Base-by-base conservation (phyloP, 75 land plant species). In the Cupressus sempervirens region DNA sequence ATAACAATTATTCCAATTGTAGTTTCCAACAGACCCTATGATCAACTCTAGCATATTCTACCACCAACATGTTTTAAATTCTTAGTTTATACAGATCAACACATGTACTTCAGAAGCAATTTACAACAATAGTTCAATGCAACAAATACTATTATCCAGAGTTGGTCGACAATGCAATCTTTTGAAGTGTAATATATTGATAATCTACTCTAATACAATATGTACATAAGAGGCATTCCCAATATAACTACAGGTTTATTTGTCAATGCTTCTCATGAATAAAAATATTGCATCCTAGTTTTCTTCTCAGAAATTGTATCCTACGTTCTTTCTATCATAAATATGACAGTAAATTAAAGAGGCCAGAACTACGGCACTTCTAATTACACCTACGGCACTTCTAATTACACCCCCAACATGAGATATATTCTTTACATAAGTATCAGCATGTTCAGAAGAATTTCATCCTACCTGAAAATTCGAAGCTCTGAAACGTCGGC, bases 401-500 rank as follows among this genome's bases (percentile, higher is more conserved):
- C 10, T 79, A 45, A 79, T 45, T 11, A n/a, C 23, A 3, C 4
- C 41, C 38, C 77, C 41, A 35, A 75, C 36, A 29, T 30, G 7
- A 73, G 12, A 73, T 73, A 34, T 73, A 14, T 73, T 13, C 36
- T 76, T 75, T 26, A 36, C 1, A 36, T 6, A 36, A 35, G 5
- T 36, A 62, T 62, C 7, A 38, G 30, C 46, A n/a, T 43, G 48
- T 79, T 23, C 81, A 79, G 32, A 11, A 4, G 20, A n/a, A 30
- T 72, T 90, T 89, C 85, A 86, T 88, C 93, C 88, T 87, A 94
- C 99, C 92, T 97, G 98, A 91, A 87, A 97, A 84, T 94, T 97
- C 45, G 99, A 97, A 83, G 99, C 96, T 84, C 98, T 91, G 54
- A 97, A 97, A 12, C 99, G 93, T 20, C 99, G 92, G 10, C 98